phyloP scores from a whole-genome alignment of 2,329 filamentous ascomycete species.

The Coleophoma cylindrospora region DNA sequence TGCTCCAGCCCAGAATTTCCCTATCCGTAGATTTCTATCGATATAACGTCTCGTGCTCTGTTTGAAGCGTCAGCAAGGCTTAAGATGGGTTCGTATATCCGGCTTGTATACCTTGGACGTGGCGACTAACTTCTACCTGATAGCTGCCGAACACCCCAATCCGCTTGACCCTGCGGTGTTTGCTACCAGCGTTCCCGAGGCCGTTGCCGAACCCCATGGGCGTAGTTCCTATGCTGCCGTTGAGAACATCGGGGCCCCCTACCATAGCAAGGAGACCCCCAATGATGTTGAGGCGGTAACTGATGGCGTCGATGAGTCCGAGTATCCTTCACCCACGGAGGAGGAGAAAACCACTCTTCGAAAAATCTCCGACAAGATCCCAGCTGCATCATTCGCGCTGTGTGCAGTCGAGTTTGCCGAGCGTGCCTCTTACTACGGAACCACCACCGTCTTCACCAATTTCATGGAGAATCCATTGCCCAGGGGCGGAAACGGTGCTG shows the following conservation, averaged over 20 bases:
- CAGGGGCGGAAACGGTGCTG: conserved; percentile 31
- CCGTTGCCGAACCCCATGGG: conserved; percentile 1
- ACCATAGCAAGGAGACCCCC: not conserved
- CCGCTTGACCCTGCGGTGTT: conserved; percentile 1
- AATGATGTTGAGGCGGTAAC: not conserved
- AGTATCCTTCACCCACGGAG: conserved; percentile 33
- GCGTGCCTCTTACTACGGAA: conserved; percentile 72
- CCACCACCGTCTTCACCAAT: conserved; percentile 51
- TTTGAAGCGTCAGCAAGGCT: too few relatives aligned
- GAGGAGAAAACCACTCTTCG: conserved; percentile 55
- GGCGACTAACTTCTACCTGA: too few relatives aligned
- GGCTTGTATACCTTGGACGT: too few relatives aligned
- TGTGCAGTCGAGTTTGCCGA: conserved; percentile 70
- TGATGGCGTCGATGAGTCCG: not conserved
- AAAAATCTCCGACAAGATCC: conserved; percentile 58
- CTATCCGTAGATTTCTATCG: too few relatives aligned
- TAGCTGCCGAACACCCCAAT: not conserved
- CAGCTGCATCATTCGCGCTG: conserved; percentile 62
- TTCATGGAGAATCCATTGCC: conserved; percentile 57
- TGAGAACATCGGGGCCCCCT: not conserved
- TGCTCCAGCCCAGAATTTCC: too few relatives aligned
- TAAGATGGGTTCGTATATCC: too few relatives aligned
- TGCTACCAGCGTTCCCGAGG: conserved; percentile 2
- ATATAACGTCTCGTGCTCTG: too few relatives aligned
- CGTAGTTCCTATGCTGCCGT: conserved; percentile 1